Percentiles rank a stretch among this genome's conserved stretches.
Evolutionary conservation across 768 basidiomycete genomes (phyloP).

Genomic region (Kwoniella sp.): DNA sequence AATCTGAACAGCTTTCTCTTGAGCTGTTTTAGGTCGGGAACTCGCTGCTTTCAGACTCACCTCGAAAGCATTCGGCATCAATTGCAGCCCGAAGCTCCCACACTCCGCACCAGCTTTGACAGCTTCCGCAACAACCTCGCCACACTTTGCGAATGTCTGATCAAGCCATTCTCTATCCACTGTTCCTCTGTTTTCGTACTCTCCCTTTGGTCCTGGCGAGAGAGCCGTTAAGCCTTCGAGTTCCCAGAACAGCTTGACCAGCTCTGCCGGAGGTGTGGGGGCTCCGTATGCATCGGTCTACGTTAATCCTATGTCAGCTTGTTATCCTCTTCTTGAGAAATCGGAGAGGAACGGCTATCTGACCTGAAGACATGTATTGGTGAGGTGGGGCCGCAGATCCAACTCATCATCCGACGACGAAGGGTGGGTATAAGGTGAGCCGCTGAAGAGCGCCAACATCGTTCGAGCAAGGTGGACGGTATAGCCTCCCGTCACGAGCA

Average conservation of each 20-base stretch:
- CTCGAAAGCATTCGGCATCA: conserved; percentile 88
- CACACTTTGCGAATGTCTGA: conserved; percentile 66
- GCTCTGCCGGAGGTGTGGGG: conserved; percentile 58
- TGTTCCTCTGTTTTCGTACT: conserved; percentile 26
- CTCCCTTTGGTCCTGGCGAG: conserved; percentile 26
- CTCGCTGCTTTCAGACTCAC: conserved; percentile 23
- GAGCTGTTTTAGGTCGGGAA: no score
- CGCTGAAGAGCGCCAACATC: conserved; percentile 85
- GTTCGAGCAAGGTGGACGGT: conserved; percentile 77
- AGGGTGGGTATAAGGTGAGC: conserved; percentile 67
- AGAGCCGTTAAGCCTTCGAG: conserved; percentile 61
- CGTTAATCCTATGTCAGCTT: conserved; percentile 1
- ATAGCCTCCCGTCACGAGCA: conserved; percentile 65
- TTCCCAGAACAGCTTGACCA: conserved; percentile 77
- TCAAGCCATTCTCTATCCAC: conserved; percentile 59
- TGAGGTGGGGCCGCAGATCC: conserved; percentile 75
- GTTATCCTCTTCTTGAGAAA: no score
- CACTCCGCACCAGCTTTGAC: conserved; percentile 82
- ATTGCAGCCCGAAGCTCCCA: conserved; percentile 63
- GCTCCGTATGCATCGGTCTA: conserved; percentile 62
- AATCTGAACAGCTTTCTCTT: no score
- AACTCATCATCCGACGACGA: conserved; percentile 40
- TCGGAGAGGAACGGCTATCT: no score
- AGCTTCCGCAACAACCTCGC: conserved; percentile 70
- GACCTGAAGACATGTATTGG: conserved; percentile 84